phyloP scores from a whole-genome alignment of 2,329 filamentous ascomycete species.

The Neopestalotiopsis sp. region DNA sequence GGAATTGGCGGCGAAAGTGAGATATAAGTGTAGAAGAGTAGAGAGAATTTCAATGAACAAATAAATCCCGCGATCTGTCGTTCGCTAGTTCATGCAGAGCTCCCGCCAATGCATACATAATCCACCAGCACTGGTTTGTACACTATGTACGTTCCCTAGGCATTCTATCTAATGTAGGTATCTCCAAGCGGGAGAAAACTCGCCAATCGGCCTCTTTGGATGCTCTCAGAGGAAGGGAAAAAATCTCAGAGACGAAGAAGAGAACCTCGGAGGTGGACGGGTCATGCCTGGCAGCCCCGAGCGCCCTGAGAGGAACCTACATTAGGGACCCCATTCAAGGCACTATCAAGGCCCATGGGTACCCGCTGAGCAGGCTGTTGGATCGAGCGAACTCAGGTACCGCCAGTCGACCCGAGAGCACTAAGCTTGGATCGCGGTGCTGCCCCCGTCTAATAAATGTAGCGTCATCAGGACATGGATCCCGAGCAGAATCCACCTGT shows the following conservation, averaged over 20 bases:
- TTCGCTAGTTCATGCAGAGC: neutral
- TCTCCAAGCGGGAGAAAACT: constrained; percentile 2
- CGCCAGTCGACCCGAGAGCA: neutral
- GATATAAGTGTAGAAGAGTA: neutral
- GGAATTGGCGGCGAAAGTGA: neutral
- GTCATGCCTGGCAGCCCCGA: neutral
- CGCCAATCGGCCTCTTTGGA: neutral
- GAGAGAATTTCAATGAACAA: neutral
- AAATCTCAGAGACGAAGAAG: neutral
- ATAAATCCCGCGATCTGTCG: constrained; percentile 1
- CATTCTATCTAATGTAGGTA: neutral
- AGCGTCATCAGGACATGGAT: constrained; percentile 4
- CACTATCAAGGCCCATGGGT: neutral
- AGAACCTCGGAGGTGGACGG: neutral
- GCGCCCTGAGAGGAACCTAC: neutral
- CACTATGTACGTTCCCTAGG: neutral
- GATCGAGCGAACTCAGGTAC: neutral
- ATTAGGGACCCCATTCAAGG: no score
- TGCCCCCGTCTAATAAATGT: neutral
- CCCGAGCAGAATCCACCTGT: neutral
- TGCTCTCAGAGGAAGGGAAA: neutral
- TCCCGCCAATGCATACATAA: constrained; percentile 2
- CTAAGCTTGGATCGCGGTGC: neutral
- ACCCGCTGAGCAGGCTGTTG: neutral
- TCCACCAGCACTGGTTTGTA: neutral